These are phyloP conservation scores for Exsudoporus frostii DNA, from an alignment of 768 basidiomycete species.

Conservation along the genomic window DNA sequence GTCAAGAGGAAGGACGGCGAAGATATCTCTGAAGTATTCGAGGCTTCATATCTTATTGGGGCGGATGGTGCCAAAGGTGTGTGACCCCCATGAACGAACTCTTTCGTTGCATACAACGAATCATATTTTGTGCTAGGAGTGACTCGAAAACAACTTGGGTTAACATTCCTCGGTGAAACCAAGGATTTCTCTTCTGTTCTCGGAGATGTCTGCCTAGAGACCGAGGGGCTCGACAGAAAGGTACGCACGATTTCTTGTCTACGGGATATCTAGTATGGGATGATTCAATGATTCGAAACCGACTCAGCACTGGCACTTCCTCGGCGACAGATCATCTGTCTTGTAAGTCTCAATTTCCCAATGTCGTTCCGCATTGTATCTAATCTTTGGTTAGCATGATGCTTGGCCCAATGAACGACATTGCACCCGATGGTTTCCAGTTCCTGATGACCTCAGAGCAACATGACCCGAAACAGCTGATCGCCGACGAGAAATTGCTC, in stretches of 20 bases:
- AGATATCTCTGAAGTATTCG: slow-evolving; percentile 27
- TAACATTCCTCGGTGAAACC: slow-evolving; percentile 42
- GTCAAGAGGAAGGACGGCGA: slow-evolving; percentile 23
- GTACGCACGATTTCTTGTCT: slow-evolving; percentile 11
- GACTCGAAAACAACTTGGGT: slow-evolving; percentile 38
- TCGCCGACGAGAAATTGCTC: slow-evolving; percentile 24
- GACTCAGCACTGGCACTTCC: slow-evolving; percentile 22
- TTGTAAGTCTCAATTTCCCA: background rate
- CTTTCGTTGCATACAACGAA: too few species aligned
- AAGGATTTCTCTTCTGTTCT: slow-evolving; percentile 25
- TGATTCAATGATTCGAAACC: background rate
- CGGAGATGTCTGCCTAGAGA: slow-evolving; percentile 36
- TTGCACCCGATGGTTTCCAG: slow-evolving; percentile 21
- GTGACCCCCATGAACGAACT: background rate
- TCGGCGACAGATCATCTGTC: slow-evolving; percentile 6
- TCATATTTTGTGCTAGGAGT: slow-evolving; percentile 20
- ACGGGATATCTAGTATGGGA: too few species aligned
- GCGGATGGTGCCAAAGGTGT: slow-evolving; percentile 39
- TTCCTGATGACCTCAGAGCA: slow-evolving; percentile 2
- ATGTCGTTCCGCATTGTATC: background rate
- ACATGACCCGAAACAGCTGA: slow-evolving; percentile 14
- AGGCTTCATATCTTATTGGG: slow-evolving; percentile 37
- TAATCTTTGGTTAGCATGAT: background rate
- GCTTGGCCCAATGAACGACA: slow-evolving; percentile 14
- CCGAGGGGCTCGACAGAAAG: slow-evolving; percentile 27